Evolutionary conservation across 2,329 filamentous ascomycete genomes (phyloP), one percentile per base, ranked within the genome.

Genomic region (Aureobasidium sp.): DNA sequence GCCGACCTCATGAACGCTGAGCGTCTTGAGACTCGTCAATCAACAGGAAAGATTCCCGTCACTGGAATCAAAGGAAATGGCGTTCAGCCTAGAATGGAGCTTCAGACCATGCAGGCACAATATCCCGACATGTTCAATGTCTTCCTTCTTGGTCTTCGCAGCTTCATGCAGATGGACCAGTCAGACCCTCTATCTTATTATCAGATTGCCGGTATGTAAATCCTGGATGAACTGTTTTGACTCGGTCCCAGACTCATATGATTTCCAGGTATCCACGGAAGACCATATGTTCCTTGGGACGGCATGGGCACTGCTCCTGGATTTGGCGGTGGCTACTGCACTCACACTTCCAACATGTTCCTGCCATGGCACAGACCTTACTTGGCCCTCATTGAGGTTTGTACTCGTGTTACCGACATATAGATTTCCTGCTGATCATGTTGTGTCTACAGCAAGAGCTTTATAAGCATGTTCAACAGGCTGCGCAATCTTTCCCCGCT

Each of bases 301-400:
- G 77, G 74, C 22, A 81, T 77, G 0, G 66, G 72, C 53, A 76
- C 66, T 79, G 61, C 76, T 1, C 69, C 78, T 2, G 83, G 82
- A 63, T 77, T 80, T 62, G 75, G 79, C 42, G 78, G 81, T 17
- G 90, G 90, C 55, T 95, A 91, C 72, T 95, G 91, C 72, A 84
- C 84, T 15, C 91, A 96, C 74, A 83, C 80, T 27, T 89, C 88
- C 1, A 84, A 87, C 44, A 77, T 94, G 17, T 94, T 96, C 71
- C 84, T 87, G 42, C 82, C 86, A 42, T 95, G 91, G 91, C 91
- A 96, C 78, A 84, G 91, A 55, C 88, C 90, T 0, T 95, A 93
- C 73, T 78, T 94, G 61, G 78, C 83, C 11, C 74, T 87, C 11
- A 85, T 77, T 65, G 80, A 88, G 75, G 82, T 83, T 67, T 53